Evolutionary conservation across 148 eudicot genomes (phyloP).

Genomic region (Heliosperma pusillum): DNA sequence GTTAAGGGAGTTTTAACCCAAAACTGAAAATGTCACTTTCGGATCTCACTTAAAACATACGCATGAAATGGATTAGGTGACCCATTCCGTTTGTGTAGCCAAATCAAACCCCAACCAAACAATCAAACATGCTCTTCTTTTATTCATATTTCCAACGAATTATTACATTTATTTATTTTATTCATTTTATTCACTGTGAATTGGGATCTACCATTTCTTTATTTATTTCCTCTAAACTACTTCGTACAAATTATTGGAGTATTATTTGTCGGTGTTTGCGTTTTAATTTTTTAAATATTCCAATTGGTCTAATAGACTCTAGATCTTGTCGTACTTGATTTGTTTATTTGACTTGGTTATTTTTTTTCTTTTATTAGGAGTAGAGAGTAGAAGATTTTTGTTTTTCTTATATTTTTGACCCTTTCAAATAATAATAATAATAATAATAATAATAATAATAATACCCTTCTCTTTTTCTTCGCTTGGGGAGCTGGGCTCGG

Average conservation of each 20-base stretch:
- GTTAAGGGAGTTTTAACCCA: not conserved
- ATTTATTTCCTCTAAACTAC: not conserved
- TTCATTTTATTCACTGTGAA: too few relatives aligned
- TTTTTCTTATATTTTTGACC: not conserved
- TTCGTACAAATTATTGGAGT: not conserved
- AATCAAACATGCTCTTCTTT: not conserved
- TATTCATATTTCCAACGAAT: not conserved
- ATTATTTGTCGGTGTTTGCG: constrained; percentile 16
- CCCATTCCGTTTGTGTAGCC: not conserved
- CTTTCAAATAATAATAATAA: not conserved
- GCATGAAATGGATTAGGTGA: not conserved
- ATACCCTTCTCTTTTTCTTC: too few relatives aligned
- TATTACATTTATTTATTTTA: too few relatives aligned
- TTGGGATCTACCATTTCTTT: not conserved
- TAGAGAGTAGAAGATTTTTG: not conserved
- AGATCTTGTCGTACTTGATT: not conserved
- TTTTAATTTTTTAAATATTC: not conserved
- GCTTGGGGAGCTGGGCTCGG: too few relatives aligned
- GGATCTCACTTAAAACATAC: not conserved
- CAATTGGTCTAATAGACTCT: not conserved
- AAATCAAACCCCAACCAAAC: not conserved
- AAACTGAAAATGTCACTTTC: not conserved
- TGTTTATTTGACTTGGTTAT: not conserved
- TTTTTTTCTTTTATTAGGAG: too few relatives aligned
- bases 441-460: too few relatives aligned